Conservation (phyloP, 169 alveolate species). For the Babesia ovata region DNA sequence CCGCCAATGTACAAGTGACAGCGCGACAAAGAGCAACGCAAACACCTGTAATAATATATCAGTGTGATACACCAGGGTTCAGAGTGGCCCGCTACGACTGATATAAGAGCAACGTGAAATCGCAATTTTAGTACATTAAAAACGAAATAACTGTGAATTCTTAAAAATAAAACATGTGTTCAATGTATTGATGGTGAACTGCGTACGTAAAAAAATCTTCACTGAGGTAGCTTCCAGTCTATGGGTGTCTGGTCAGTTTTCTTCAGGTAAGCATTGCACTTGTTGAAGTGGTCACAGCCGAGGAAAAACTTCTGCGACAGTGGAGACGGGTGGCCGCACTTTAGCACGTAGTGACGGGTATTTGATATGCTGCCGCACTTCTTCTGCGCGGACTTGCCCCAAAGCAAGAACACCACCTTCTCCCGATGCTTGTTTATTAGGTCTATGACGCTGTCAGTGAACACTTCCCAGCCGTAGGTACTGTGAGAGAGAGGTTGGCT, state of each 20-base stretch:
- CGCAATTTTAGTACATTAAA: neutral
- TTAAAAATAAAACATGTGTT: neutral
- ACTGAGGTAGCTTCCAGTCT: slow-evolving; percentile 75
- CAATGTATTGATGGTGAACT: too few relatives aligned
- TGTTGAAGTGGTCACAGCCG: slow-evolving; percentile 83
- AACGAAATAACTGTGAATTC: neutral
- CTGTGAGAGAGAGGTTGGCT: slow-evolving; percentile 92
- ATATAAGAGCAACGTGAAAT: too few relatives aligned
- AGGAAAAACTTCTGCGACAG: slow-evolving; percentile 78
- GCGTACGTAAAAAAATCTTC: neutral
- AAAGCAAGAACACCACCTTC: slow-evolving; percentile 86
- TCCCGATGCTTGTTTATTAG: slow-evolving; percentile 80
- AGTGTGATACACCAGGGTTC: neutral
- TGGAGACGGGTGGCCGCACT: slow-evolving; percentile 99
- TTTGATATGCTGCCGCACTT: slow-evolving; percentile 87
- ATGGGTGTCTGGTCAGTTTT: slow-evolving; percentile 71
- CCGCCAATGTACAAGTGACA: slow-evolving; percentile 52
- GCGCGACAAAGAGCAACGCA: too few relatives aligned
- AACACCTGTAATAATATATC: too few relatives aligned
- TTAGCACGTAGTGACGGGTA: slow-evolving; percentile 87
- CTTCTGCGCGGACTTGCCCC: slow-evolving; percentile 94
- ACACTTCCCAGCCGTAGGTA: slow-evolving; percentile 87
- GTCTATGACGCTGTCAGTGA: slow-evolving; percentile 87
- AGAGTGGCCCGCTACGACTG: neutral
- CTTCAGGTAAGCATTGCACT: slow-evolving; percentile 79